A percentile compares a stretch with the other conserved stretches of the same genome.
Conservation (phyloP, 2,329 filamentous ascomycete species). For the Mollisiaceae sp. region DNA sequence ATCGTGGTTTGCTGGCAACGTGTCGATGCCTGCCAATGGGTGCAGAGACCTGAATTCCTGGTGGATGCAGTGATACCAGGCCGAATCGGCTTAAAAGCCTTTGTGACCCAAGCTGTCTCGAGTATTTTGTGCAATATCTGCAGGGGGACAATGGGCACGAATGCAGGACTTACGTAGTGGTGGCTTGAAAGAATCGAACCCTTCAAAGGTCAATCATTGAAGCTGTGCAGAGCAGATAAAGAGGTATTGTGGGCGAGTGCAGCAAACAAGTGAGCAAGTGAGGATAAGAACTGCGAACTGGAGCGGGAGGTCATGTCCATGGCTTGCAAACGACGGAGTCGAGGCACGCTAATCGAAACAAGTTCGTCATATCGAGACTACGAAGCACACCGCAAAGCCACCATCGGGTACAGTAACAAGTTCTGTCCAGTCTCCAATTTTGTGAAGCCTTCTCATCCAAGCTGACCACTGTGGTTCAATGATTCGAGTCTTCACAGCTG, state of each 20-base stretch:
- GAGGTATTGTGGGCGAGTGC: slow-evolving; percentile 11
- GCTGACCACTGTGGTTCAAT: not conserved
- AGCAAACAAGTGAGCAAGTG: not conserved
- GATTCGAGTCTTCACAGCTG: slow-evolving; percentile 9
- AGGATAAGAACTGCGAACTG: not conserved
- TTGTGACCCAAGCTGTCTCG: slow-evolving; percentile 27
- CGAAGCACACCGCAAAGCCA: not conserved
- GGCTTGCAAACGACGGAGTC: not conserved
- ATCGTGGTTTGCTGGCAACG: slow-evolving; percentile 22
- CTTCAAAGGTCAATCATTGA: slow-evolving; percentile 37
- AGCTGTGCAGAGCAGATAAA: slow-evolving; percentile 15
- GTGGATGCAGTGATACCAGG: slow-evolving; percentile 20
- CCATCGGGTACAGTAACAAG: slow-evolving; percentile 6
- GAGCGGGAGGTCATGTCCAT: slow-evolving; percentile 5
- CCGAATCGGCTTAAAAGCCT: slow-evolving; percentile 22
- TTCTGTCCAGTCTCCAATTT: slow-evolving; percentile 3
- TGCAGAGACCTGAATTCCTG: slow-evolving; percentile 20
- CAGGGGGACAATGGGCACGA: slow-evolving; percentile 17
- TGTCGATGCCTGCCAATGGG: slow-evolving; percentile 28
- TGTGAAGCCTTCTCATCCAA: not conserved
- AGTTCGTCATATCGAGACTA: slow-evolving; percentile 8
- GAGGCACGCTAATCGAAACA: slow-evolving; percentile 4
- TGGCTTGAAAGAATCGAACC: slow-evolving; percentile 8
- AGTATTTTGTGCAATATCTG: slow-evolving; percentile 11
- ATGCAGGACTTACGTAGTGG: slow-evolving; percentile 24